Base-by-base conservation (phyloP, 768 basidiomycete species). In the Trichaptum fuscoviolaceum region DNA sequence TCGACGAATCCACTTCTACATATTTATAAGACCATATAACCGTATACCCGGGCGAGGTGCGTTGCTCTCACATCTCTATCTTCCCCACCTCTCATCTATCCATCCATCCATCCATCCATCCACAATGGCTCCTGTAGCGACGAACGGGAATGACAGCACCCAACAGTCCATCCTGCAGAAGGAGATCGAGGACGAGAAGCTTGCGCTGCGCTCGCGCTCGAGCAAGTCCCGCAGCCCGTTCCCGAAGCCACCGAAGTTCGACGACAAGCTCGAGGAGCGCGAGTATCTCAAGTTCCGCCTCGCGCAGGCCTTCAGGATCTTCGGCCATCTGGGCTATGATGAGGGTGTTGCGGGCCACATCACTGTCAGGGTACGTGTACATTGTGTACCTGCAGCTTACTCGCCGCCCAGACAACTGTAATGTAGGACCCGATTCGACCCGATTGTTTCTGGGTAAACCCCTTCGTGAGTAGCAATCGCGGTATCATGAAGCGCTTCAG, bases 321-420 rank as follows among this genome's bases (percentile, higher is more conserved):
- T 83, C 67, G 81, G 70, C 23, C 70, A 80, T 63, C 70, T 78
- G 27, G 83, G 82, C 24, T 84, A 79, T 67, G 80, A 79, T 60
- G 81, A 84, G 67, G 83, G 82, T 35, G 75, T 81, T 34, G 81
- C 83, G 18, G 83, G 83, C 0, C 83, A 84, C 69, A 84, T 85
- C 67, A 84, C 84, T 27, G 80, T 83, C 36, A 78, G 82, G 35
- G 73, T 71, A 52, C 27, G 68, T 64, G 35, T 20, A 23, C 27
- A 24, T 23, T 23, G 12, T 36, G 8, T 18, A 24, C 10, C 65
- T 73, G 52, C 71, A 18, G 24, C 75, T 35, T 23, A 60, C 17
- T n/a, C 36, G 58, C 42, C 20, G 17, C 42, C 3, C 1, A 57
- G 3, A 25, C 18, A 18, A 30, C 20, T 10, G 3, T 23, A 68